Base-by-base conservation (phyloP, 345 rosid species). In the Microthlaspi erraticum region DNA sequence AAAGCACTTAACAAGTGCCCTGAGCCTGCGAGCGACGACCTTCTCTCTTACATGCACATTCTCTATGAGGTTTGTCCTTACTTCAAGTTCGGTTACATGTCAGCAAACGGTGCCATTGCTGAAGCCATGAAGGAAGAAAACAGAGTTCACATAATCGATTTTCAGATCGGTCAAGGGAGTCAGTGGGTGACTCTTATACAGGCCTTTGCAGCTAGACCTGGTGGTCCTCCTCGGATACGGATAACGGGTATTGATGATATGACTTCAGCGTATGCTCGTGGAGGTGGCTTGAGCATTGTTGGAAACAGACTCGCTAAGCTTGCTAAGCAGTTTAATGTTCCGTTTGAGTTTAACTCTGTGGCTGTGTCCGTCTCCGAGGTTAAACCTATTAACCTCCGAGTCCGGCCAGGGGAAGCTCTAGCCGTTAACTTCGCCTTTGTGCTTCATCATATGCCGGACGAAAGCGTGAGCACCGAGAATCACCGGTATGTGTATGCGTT, bases 191-290 rank as follows among this genome's bases (percentile, higher is more conserved):
- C 89, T 80, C 89, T 93, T 39, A 93, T 93, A 76, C 98, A 93
- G 80, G 98, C 98, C n/a, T 93, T 93, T 70, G 92, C 98, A 16
- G 95, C 96, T 42, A 87, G 98, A 70, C 98, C 98, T 1, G 89
- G 98, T 9, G 97, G 98, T 11, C 92, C 98, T 42, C 98, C 98
- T 8, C 85, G 78, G 71, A 93, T 93, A 46, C 83, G 92, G 23
- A 90, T 93, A 55, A 93, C 97, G 5, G 93, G 93, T 38, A 75
- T 93, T 1, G 97, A 90, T 51, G 97, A 88, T 79, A 80, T 83
- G 38, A 77, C 81, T 4, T 92, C 98, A 12, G 95, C 96, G 2
- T 86, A 89, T 85, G 98, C 98, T 32, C 93, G 95, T 58, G 97
- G 93, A 73, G 98, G 98, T 68, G 90, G 90, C 42, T 60, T 84